Evolutionary conservation across 805 yeast species (phyloP), one percentile per base, ranked within the genome.

Genomic region (Pichia phayaonensis): DNA sequence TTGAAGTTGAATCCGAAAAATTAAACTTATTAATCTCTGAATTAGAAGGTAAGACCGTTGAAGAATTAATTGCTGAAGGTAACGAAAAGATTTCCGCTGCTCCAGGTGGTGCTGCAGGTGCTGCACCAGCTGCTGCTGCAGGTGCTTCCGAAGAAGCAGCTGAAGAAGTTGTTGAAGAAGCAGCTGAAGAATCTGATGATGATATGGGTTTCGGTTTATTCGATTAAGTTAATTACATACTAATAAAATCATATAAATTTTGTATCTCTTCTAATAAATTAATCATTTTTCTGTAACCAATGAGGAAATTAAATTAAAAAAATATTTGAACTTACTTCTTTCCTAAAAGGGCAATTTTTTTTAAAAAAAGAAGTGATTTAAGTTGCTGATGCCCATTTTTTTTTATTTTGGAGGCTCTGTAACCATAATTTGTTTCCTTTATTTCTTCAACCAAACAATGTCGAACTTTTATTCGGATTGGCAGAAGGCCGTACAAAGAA

Each of bases 151-250:
- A 72, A 56, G 84, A 72, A 60, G 83, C 70, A 59, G 84, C 73
- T 62, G 88, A 70, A 59, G 79, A 64, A 58, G 76, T 60, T 55
- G 82, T 71, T 59, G 81, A 74, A 68, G 76, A 69, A 57, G 75
- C 67, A 54, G 72, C 69, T 57, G 77, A 72, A 65, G 76, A 71
- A 59, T 74, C 75, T 61, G 78, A 75, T 69, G 86, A 81, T 72
- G 68, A 63, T 58, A 83, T 83, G 88, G 90, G 90, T 64, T 81
- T 84, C 83, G 89, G 89, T 82, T 86, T 94, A 75, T 94, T 94
- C 86, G 99, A 94, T 83, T 94, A 94, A 81, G 65, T 68, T 53
- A 34, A 40, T 42, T 36, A 16, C 11, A 34, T 34, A 34, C 38
- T 34, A 34, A 34, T 16, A 34, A 34, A 34, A n/a, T 34, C 20